Base-by-base conservation (phyloP, 2,329 filamentous ascomycete genomes). In the Penicillium verrucosum region DNA sequence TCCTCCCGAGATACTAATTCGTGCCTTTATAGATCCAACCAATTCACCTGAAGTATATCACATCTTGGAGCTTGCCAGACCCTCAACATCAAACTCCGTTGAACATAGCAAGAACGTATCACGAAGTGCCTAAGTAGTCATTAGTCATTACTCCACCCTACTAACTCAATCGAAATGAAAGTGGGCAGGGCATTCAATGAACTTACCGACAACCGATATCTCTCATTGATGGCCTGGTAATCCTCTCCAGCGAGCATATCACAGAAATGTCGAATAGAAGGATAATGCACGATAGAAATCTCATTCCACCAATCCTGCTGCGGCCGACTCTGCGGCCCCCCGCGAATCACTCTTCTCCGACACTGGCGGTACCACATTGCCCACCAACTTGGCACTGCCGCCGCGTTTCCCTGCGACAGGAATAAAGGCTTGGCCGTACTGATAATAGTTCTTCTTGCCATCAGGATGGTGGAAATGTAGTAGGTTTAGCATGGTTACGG, bases 401-500 rank as follows among this genome's bases (percentile, higher is more conserved):
- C 85, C 85, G 25, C 82, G 76, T 59, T 73, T 73, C 0, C 72
- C 70, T 0, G 84, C 85, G 40, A 85, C 80, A 14, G 71, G 65
- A 34, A 68, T 64, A 38, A 73, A 73, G 1, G 69, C 69, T 64
- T 73, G 73, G 3, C 85, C 85, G 67, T 88, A 87, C 45, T 80
- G 72, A 18, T 81, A 73, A 63, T 87, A 88, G 46, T 77, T 74
- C 25, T 73, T 70, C 64, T 85, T 83, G 58, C 75, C 78, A 11
- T 76, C 78, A 70, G 73, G 42, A 77, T 76, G 72, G 18, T 67
- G 61, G 30, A 88, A 87, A 38, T 83, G 76, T 5, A 88, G 77
- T 3, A 87, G 73, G 58, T 88, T 87, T 38, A 87, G 75, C 85
- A 87, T 88, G 1, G 81, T 83, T 1, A 87, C 81, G 0, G 85